Evolutionary conservation across 805 yeast genomes (phyloP), one percentile per base, ranked within the genome.

Genomic region (Schizosaccharomyces japonicus): DNA sequence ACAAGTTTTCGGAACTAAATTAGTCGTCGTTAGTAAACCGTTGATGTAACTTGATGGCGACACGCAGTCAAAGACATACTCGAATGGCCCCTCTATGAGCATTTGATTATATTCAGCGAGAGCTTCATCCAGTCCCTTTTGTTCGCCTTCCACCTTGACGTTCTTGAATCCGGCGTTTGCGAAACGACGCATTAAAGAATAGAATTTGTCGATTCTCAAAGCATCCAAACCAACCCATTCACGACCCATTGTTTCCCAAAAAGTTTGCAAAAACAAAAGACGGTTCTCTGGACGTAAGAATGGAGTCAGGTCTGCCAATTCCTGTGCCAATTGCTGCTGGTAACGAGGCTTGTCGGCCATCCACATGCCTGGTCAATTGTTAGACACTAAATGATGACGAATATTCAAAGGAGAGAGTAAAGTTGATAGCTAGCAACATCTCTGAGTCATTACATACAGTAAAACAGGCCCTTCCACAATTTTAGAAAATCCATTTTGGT

Each of bases 401-500:
- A 30, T 30, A 28, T 5, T 10, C 19, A 31, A 28, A 8, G 10
- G 25, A 13, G 25, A 10, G 5, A n/a, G 15, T 11, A 40, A 10
- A 15, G 11, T 6, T 8, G 32, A 40, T 7, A 40, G 21, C 26
- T 17, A 15, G 11, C n/a, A 7, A 30, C 10, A 30, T 10, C 13
- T 30, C 26, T 6, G 45, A 6, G 30, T 40, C 19, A 39, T 51
- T 29, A 8, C 42, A 11, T 45, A 52, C 55, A 53, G 58, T 69
- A 90, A 62, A 78, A 90, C 36, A 90, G 68, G n/a, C 96, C 98
- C 63, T 81, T 84, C 95, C 98, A 90, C 50, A 90, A 65, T 59
- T 87, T 85, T 54, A 80, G 80, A 52, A 75, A 66, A 48, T 83
- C 90, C 8, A 53, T 15, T n/a, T 47, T 32, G 4, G 47, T 26